Conservation (phyloP, 768 basidiomycete genomes). For the Phlebiopsis flavidoalba region DNA sequence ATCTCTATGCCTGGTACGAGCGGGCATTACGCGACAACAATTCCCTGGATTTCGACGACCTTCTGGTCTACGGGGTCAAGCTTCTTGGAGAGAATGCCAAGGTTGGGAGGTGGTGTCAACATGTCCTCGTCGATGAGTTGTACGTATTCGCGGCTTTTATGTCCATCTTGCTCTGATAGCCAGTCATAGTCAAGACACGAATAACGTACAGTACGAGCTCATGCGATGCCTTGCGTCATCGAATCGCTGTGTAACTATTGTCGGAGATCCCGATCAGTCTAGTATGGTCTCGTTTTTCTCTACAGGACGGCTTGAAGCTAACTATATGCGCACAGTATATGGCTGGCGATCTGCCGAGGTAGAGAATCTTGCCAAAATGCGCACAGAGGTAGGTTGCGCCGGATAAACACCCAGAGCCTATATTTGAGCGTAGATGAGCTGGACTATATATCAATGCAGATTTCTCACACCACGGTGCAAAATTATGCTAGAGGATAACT, state of each 20-base stretch:
- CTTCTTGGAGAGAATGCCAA: constrained; percentile 49
- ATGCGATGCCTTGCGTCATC: constrained; percentile 60
- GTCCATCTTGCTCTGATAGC: not conserved
- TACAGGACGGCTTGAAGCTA: not conserved
- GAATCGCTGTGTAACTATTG: constrained; percentile 61
- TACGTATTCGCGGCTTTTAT: constrained; percentile 35
- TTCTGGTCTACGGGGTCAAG: constrained; percentile 66
- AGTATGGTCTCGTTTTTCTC: constrained; percentile 36
- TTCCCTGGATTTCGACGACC: constrained; percentile 84
- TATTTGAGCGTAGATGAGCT: not conserved
- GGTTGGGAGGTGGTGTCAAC: constrained; percentile 53
- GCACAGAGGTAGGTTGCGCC: constrained; percentile 37
- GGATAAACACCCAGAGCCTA: too few relatives aligned
- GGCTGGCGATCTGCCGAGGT: constrained; percentile 85
- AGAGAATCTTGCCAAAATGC: constrained; percentile 71
- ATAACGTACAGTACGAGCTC: constrained; percentile 74
- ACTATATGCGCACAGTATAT: constrained; percentile 45
- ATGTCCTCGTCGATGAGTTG: constrained; percentile 82
- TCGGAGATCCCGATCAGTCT: constrained; percentile 90
- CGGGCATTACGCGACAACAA: constrained; percentile 53
- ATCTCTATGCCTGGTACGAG: constrained; percentile 67
- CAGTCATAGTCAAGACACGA: constrained; percentile 65
- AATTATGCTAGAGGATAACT: constrained; percentile 81
- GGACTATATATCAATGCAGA: constrained; percentile 35
- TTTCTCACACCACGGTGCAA: constrained; percentile 58